phyloP scores from a whole-genome alignment of 1,139 yeast genomes.

The Pichia cactophila region DNA sequence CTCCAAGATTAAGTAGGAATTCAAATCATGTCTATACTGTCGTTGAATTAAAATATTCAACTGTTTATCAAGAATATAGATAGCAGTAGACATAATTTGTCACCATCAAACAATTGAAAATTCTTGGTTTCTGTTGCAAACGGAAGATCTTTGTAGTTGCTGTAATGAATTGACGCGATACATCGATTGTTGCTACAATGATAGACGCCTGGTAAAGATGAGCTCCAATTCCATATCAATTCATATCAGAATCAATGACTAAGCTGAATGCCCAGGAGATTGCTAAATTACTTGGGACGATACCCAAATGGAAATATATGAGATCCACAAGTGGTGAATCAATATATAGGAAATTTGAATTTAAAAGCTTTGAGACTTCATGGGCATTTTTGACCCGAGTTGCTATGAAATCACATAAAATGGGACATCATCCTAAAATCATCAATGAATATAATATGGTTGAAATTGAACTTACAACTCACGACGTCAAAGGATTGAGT shows the following conservation, averaged over 20 bases:
- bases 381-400: constrained; percentile 62
- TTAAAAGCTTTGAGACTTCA: constrained; percentile 49
- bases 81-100: constrained; percentile 45
- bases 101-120: not conserved
- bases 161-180: not conserved
- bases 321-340: constrained; percentile 4
- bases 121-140: not conserved
- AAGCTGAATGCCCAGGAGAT: constrained; percentile 7
- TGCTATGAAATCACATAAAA: constrained; percentile 50
- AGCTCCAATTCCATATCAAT: too few relatives aligned
- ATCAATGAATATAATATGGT: constrained; percentile 58
- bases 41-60: constrained; percentile 52
- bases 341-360: constrained; percentile 32
- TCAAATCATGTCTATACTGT: constrained; percentile 51
- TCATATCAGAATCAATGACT: not conserved
- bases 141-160: not conserved
- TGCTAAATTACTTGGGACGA: constrained; percentile 2
- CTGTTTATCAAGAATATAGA: constrained; percentile 55
- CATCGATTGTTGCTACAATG: too few relatives aligned
- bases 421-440: constrained; percentile 71
- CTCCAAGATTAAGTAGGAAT: constrained; percentile 34
- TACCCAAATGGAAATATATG: constrained; percentile 11
- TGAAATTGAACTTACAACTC: constrained; percentile 53
- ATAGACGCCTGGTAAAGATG: too few relatives aligned
- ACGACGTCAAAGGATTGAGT: constrained; percentile 54